Conservation (phyloP, 345 rosid genomes). For the Eucalyptus shirleyi region DNA sequence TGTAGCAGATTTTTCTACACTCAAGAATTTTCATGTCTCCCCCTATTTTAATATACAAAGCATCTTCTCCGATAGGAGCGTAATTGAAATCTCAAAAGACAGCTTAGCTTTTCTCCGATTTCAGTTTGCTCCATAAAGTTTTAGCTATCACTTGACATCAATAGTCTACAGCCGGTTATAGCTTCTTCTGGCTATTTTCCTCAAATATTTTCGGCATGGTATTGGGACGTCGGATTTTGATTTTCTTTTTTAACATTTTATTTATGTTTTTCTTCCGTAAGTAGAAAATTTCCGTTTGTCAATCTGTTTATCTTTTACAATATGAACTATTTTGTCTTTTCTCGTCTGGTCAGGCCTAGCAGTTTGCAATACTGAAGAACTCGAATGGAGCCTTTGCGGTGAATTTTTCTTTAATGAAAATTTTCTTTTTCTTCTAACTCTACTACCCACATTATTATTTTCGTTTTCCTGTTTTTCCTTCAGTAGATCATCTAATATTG, state of each 20-base stretch:
- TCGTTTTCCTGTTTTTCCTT: neutral
- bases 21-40: neutral
- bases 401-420: neutral
- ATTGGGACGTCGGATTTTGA: neutral
- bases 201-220: neutral
- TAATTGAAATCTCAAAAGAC: neutral
- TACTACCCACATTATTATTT: neutral
- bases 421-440: neutral
- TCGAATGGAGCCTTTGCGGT: neutral
- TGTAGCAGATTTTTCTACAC: neutral
- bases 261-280: no score
- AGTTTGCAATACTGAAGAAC: neutral
- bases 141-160: neutral
- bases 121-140: neutral
- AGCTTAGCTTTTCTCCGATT: neutral
- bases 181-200: neutral
- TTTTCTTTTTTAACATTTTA: neutral
- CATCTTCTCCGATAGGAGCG: neutral
- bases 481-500: neutral
- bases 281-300: neutral
- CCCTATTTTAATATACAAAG: neutral
- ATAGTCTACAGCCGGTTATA: neutral
- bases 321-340: neutral
- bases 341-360: neutral
- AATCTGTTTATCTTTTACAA: neutral